Evolutionary conservation across 139 green algal species (phyloP).

Genomic region (Penium margaritaceum): DNA sequence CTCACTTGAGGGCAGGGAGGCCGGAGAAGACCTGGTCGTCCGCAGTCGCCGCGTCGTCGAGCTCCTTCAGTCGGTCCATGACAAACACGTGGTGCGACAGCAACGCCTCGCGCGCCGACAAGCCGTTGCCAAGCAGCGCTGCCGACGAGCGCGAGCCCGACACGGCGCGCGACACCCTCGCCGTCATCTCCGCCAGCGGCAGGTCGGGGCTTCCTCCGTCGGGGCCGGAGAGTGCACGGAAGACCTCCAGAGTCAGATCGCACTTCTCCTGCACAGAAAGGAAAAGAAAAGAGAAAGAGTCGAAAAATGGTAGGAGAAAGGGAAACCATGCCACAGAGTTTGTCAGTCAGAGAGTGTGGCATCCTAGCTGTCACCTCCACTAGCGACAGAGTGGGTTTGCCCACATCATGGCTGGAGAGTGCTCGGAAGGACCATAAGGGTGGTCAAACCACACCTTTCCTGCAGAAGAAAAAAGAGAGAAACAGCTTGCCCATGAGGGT

Average conservation of each 20-base stretch:
- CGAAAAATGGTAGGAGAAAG: no score
- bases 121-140: not conserved
- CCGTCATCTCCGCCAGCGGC: slow-evolving; percentile 17
- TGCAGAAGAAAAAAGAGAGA: no score
- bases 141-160: not conserved
- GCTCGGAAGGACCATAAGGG: no score
- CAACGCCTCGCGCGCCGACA: not conserved
- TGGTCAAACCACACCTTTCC: no score
- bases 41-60: slow-evolving; percentile 24
- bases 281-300: no score
- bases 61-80: slow-evolving; percentile 17
- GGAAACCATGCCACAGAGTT: no score
- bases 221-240: slow-evolving; percentile 24
- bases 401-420: no score
- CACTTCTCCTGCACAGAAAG: slow-evolving; percentile 35
- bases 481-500: no score
- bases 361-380: no score
- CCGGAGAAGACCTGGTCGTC: slow-evolving; percentile 24
- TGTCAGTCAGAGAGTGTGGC: no score
- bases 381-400: no score
- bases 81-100: slow-evolving; percentile 16
- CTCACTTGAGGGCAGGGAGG: slow-evolving; percentile 3
- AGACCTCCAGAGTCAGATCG: slow-evolving; percentile 28
- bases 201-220: slow-evolving; percentile 36
- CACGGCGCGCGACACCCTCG: slow-evolving; percentile 6